phyloP scores from a whole-genome alignment of 495 filamentous ascomycete genomes.

The Aspergillus diversus region DNA sequence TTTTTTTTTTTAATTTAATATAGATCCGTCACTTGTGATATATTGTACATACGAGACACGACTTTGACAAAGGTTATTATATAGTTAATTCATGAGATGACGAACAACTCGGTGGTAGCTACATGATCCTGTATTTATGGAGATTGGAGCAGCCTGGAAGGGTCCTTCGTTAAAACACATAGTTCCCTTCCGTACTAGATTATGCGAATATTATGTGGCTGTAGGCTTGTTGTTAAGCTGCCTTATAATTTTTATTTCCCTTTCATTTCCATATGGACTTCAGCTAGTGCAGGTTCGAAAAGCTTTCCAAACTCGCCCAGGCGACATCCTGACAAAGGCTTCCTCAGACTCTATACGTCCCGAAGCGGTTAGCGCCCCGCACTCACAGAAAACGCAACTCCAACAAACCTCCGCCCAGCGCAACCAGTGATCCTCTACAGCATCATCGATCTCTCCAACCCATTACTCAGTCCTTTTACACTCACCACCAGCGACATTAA shows the following conservation, averaged over 20 bases:
- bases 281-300: too few relatives aligned
- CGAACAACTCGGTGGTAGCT: neutral
- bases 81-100: slow-evolving; percentile 20
- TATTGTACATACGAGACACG: slow-evolving; percentile 21
- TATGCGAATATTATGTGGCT: too few relatives aligned
- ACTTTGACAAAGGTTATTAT: slow-evolving; percentile 8
- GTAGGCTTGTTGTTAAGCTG: too few relatives aligned
- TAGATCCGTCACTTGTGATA: slow-evolving; percentile 15
- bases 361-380: slow-evolving; percentile 6
- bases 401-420: neutral
- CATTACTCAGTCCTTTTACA: neutral
- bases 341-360: neutral
- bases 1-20: slow-evolving; percentile 10
- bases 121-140: too few relatives aligned
- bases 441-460: neutral
- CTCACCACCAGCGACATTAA: neutral
- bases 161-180: too few relatives aligned
- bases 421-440: neutral
- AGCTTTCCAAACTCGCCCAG: too few relatives aligned
- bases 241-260: neutral
- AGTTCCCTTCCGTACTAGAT: too few relatives aligned
- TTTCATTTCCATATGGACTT: neutral
- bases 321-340: neutral
- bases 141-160: too few relatives aligned
- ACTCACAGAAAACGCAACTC: slow-evolving; percentile 6